Conservation (phyloP, 192 early-diverging fungal genomes). For the Entrophospora sp. region DNA sequence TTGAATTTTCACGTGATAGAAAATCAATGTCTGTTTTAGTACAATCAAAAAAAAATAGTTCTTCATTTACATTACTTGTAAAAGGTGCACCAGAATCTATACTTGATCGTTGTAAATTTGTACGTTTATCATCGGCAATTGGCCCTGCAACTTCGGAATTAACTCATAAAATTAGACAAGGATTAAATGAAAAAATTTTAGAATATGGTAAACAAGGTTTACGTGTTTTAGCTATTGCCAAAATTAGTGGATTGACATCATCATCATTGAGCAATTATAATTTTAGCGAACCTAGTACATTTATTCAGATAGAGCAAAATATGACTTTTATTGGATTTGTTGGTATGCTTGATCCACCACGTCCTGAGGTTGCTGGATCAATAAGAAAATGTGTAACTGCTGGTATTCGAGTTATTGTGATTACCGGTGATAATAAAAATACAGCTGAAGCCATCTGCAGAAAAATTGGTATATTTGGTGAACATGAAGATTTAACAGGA, state of each 20-base stretch:
- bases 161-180: constrained; percentile 49
- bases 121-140: constrained; percentile 41
- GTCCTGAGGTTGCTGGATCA: constrained; percentile 78
- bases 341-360: constrained; percentile 97
- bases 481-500: constrained; percentile 52
- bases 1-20: constrained; percentile 95
- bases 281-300: constrained; percentile 56
- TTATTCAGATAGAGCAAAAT: constrained; percentile 63
- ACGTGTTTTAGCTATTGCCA: constrained; percentile 87
- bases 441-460: constrained; percentile 95
- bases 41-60: constrained; percentile 17
- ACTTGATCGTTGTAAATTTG: constrained; percentile 72
- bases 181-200: constrained; percentile 55
- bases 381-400: constrained; percentile 84
- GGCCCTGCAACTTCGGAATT: constrained; percentile 32
- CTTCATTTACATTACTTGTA: constrained; percentile 56
- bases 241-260: constrained; percentile 62
- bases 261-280: constrained; percentile 27
- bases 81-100: constrained; percentile 95
- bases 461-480: constrained; percentile 84
- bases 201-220: constrained; percentile 76
- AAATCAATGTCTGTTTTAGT: constrained; percentile 97
- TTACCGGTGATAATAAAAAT: constrained; percentile 96
- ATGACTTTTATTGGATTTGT: constrained; percentile 94
- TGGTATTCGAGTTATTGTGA: constrained; percentile 96